A percentile compares a stretch with the other conserved stretches of the same genome.
Conservation (phyloP, 2,329 filamentous ascomycete species). For the Neonectria punicea region DNA sequence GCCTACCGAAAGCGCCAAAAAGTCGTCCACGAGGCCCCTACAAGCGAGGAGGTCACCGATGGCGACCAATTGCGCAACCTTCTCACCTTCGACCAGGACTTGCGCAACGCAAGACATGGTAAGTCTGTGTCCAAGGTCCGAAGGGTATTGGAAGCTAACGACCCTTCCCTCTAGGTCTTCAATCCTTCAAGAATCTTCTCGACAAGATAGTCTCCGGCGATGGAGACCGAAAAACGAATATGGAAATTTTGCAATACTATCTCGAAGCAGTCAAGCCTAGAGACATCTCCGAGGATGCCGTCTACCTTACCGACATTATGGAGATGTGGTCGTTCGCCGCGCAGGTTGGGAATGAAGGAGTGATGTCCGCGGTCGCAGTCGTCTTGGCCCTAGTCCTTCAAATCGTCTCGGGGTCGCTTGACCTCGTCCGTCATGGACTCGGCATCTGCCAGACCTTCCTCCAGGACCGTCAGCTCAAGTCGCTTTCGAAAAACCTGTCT, state of each 20-base stretch:
- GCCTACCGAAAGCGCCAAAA: slow-evolving; percentile 65
- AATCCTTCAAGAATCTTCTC: slow-evolving; percentile 77
- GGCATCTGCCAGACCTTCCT: slow-evolving; percentile 84
- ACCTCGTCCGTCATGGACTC: slow-evolving; percentile 79
- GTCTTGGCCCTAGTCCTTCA: slow-evolving; percentile 85
- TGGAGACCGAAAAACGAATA: slow-evolving; percentile 53
- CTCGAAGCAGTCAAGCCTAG: slow-evolving; percentile 66
- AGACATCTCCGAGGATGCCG: slow-evolving; percentile 57
- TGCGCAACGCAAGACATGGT: slow-evolving; percentile 74
- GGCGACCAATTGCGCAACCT: slow-evolving; percentile 75
- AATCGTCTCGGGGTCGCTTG: slow-evolving; percentile 77
- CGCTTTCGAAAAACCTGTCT: slow-evolving; percentile 81
- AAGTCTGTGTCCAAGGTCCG: slow-evolving; percentile 33
- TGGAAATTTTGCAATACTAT: slow-evolving; percentile 74
- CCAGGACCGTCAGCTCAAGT: slow-evolving; percentile 81
- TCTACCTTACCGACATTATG: slow-evolving; percentile 82
- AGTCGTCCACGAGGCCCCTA: slow-evolving; percentile 65
- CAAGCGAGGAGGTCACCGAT: slow-evolving; percentile 70
- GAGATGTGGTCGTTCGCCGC: slow-evolving; percentile 89
- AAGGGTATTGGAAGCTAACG: background rate
- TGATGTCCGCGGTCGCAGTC: slow-evolving; percentile 83
- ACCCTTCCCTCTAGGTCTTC: slow-evolving; percentile 60
- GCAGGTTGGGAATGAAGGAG: slow-evolving; percentile 80
- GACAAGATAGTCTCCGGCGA: slow-evolving; percentile 69
- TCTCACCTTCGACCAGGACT: slow-evolving; percentile 77